phyloP scores from a whole-genome alignment of 202 grass and related monocot species.

The Carex sylvatica region DNA sequence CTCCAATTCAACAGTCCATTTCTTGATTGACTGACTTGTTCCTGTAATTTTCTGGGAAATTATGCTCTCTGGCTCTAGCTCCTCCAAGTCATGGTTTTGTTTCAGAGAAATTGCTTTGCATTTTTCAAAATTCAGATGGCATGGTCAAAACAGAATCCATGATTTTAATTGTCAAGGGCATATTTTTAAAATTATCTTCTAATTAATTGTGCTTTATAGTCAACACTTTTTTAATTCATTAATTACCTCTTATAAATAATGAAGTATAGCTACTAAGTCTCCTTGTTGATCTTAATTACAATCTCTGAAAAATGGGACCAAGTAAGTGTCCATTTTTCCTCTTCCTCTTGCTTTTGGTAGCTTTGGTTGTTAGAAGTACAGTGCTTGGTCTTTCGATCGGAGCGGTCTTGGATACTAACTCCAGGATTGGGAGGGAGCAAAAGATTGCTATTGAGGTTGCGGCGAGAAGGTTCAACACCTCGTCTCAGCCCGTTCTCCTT shows the following conservation, averaged over 20 bases:
- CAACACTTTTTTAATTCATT: not conserved
- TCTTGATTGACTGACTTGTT: too few relatives aligned
- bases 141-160: too few relatives aligned
- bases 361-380: not conserved
- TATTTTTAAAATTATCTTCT: too few relatives aligned
- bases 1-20: too few relatives aligned
- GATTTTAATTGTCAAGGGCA: too few relatives aligned
- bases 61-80: too few relatives aligned
- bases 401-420: slow-evolving; percentile 12
- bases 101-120: too few relatives aligned
- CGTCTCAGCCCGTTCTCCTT: not conserved
- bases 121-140: too few relatives aligned
- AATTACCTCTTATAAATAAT: not conserved
- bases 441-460: slow-evolving; percentile 28
- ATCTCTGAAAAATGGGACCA: slow-evolving; percentile 1
- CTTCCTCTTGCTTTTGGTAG: not conserved
- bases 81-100: too few relatives aligned
- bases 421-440: slow-evolving; percentile 22
- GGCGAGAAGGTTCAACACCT: not conserved
- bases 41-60: too few relatives aligned
- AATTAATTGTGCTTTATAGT: too few relatives aligned
- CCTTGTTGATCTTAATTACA: not conserved
- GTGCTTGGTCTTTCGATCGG: slow-evolving; percentile 9
- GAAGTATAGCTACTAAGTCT: not conserved
- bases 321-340: not conserved